Evolutionary conservation across 73 alveolate genomes (phyloP).

Genomic region (Symbiodinium natans): DNA sequence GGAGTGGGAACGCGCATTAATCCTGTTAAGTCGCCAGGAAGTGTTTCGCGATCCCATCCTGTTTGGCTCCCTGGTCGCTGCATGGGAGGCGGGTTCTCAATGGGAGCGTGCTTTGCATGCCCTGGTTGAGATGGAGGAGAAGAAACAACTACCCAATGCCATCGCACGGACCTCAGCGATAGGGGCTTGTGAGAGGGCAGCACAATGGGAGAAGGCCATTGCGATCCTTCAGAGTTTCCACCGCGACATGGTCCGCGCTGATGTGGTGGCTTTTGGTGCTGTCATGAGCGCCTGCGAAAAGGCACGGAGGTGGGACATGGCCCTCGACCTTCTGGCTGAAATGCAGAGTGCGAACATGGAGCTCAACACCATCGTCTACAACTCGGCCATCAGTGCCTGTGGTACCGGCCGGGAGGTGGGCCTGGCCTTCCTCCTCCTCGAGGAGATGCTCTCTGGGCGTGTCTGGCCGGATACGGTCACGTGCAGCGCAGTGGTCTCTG

Average conservation of each 20-base stretch:
- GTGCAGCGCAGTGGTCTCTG: not conserved
- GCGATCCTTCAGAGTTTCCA: not conserved
- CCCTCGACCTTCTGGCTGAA: not conserved
- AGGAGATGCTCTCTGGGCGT: not conserved
- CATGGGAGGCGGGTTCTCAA: conserved; percentile 26
- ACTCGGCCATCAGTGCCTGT: conserved; percentile 46
- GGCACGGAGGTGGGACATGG: conserved; percentile 25
- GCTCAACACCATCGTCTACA: conserved; percentile 11
- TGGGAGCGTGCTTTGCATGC: not conserved
- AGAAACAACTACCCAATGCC: conserved; percentile 20
- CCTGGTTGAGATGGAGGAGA: too few relatives aligned
- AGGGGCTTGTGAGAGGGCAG: conserved; percentile 59
- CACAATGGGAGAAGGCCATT: not conserved
- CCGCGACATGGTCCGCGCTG: not conserved
- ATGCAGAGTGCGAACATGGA: not conserved
- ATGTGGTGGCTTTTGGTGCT: conserved; percentile 31
- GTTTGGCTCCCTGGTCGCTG: not conserved
- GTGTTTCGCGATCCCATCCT: not conserved
- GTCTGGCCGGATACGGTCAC: not conserved
- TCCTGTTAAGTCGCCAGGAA: not conserved
- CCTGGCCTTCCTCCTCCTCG: conserved; percentile 19
- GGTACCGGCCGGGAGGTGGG: not conserved
- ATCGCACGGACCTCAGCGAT: conserved; percentile 45
- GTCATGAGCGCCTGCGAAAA: conserved; percentile 39
- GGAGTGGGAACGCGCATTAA: conserved; percentile 1